Evolutionary conservation across 2,329 filamentous ascomycete genomes (phyloP), one percentile per base, ranked within the genome.

Genomic region (Talaromyces funiculosus): DNA sequence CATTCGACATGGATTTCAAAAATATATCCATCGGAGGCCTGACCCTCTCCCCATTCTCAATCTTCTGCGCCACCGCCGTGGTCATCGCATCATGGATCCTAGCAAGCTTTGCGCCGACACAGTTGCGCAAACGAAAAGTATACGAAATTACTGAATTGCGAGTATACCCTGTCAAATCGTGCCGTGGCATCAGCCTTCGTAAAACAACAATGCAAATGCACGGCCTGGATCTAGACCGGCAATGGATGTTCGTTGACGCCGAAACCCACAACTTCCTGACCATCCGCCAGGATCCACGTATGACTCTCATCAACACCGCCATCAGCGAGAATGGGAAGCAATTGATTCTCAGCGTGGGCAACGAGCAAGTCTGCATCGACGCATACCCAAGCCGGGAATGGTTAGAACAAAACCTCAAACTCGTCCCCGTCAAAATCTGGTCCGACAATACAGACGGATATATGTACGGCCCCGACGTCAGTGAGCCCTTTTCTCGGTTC

Each of bases 161-260:
- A 60, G 78, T 87, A 66, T 87, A 87, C 68, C 85, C 85, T 12
- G 83, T 88, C 67, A 88, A 88, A 68, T 87, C 85, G 62, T 88
- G 86, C 66, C 83, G 86, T 49, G 85, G 85, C 9, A 77, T 88
- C 65, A 76, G 80, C 42, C 74, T 87, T 9, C 69, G 78, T 16
- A 78, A 76, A 2, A 79, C 82, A 1, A 76, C 73, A 4, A 75
- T 88, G 1, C 75, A 81, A 35, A 79, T 78, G 49, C 80, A 83
- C 3, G 85, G 85, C 0, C 77, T 88, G 10, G 82, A 85, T 47
- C 75, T 87, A 12, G 86, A 88, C 68, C 77, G 85, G 6, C 81
- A 83, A 64, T 88, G 85, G 85, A 88, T 88, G 85, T 84, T 87
- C 71, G 78, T 86, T 53, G 78, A 82, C 35, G 77, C 79, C 1